A percentile compares a stretch with the other conserved stretches of the same genome.
Conservation (phyloP, 768 basidiomycete species). For the Tulasnella sp. region DNA sequence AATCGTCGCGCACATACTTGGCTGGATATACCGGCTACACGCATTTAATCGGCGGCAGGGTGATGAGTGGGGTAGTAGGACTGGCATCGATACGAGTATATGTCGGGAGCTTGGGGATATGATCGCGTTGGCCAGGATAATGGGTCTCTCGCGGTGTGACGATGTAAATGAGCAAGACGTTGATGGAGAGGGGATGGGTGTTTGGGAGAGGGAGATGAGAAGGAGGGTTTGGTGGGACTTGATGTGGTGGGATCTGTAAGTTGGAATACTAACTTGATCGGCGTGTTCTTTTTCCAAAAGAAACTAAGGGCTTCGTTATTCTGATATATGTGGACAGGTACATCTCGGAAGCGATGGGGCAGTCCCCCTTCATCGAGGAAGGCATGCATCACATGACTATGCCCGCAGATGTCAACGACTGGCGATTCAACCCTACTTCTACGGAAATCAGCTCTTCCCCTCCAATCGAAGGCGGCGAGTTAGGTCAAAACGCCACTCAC, state of each 20-base stretch:
- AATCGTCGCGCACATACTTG: not conserved
- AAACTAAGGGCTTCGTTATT: too few species aligned
- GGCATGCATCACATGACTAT: slow-evolving; percentile 44
- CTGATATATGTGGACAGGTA: slow-evolving; percentile 48
- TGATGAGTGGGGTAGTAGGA: slow-evolving; percentile 14
- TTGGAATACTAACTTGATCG: too few species aligned
- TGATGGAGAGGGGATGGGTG: not conserved
- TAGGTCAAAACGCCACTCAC: slow-evolving; percentile 31
- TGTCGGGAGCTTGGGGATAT: slow-evolving; percentile 46
- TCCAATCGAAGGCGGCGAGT: slow-evolving; percentile 21
- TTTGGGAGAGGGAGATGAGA: slow-evolving; percentile 31
- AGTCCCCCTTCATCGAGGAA: slow-evolving; percentile 48
- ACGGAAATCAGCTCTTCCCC: slow-evolving; percentile 32
- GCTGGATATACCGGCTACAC: slow-evolving; percentile 10
- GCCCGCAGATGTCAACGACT: slow-evolving; percentile 47
- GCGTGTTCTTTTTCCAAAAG: too few species aligned
- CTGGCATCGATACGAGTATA: slow-evolving; percentile 6
- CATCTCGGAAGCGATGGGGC: slow-evolving; percentile 55
- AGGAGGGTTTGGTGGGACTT: slow-evolving; percentile 70
- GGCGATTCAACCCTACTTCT: slow-evolving; percentile 39
- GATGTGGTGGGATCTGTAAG: slow-evolving; percentile 16
- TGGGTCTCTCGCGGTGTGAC: slow-evolving; percentile 50
- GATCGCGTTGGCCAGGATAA: slow-evolving; percentile 51
- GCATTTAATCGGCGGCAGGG: slow-evolving; percentile 13
- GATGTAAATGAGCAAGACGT: slow-evolving; percentile 19